phyloP scores from a whole-genome alignment of 345 rosid species.

The Erucastrum elatum region DNA sequence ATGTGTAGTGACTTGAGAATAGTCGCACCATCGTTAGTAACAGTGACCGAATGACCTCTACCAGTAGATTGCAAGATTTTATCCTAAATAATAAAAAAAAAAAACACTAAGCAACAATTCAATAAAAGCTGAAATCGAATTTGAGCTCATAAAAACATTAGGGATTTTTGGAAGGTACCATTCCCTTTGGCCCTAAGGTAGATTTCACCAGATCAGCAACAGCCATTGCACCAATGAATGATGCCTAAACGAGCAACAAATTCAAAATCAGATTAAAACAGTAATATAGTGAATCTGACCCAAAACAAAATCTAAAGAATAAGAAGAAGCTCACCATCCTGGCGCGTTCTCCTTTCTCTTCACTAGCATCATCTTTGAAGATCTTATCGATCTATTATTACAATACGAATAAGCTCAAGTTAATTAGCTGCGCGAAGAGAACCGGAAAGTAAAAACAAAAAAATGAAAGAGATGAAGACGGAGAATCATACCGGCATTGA shows the following conservation, averaged over 20 bases:
- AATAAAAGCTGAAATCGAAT: background rate
- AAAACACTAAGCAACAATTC: constrained; percentile 19
- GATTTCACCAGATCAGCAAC: constrained; percentile 89
- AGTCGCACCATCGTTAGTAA: constrained; percentile 97
- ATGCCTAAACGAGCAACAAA: constrained; percentile 53
- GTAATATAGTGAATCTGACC: constrained; percentile 21
- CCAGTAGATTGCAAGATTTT: constrained; percentile 97
- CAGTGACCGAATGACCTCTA: constrained; percentile 76
- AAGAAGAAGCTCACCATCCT: constrained; percentile 63
- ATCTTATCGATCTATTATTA: constrained; percentile 62
- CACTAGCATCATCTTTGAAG: constrained; percentile 88
- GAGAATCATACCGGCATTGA: constrained; percentile 36
- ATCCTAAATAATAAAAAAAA: constrained; percentile 46
- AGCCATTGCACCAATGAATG: constrained; percentile 95
- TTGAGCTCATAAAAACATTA: background rate
- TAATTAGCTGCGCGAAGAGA: background rate
- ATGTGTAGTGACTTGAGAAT: constrained; percentile 91
- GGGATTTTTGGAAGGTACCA: constrained; percentile 50
- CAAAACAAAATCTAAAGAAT: too few relatives aligned
- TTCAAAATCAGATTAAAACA: constrained; percentile 19
- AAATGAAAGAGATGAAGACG: constrained; percentile 14
- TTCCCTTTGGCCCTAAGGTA: constrained; percentile 96
- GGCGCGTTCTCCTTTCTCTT: constrained; percentile 96
- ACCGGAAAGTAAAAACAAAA: background rate
- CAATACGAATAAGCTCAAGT: background rate